Percentiles rank a stretch among this genome's conserved stretches.
Evolutionary conservation across 441 rosid genomes (phyloP).

Genomic region (Bruguiera hainesii): DNA sequence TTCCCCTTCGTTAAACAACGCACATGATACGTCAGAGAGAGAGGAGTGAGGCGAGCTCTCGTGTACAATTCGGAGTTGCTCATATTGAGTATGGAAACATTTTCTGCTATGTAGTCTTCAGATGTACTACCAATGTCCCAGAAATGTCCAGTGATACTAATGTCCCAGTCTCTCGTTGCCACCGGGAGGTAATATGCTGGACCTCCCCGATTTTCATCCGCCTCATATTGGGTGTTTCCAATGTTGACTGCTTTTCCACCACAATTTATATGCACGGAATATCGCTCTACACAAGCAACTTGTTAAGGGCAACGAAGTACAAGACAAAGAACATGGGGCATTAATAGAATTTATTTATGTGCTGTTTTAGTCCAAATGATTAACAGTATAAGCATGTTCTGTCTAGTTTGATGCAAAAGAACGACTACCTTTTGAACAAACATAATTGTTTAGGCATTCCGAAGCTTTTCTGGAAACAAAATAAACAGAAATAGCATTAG

Average conservation of each 20-base stretch:
- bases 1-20: slow-evolving; percentile 28
- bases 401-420: too few relatives aligned
- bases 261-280: slow-evolving; percentile 35
- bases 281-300: slow-evolving; percentile 21
- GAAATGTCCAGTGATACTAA: slow-evolving; percentile 48
- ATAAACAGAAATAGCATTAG: too few relatives aligned
- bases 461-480: too few relatives aligned
- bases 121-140: slow-evolving; percentile 23
- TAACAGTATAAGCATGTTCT: too few relatives aligned
- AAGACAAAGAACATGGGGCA: too few relatives aligned
- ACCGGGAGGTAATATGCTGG: slow-evolving; percentile 10
- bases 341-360: too few relatives aligned
- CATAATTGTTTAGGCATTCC: too few relatives aligned
- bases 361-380: too few relatives aligned
- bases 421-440: too few relatives aligned
- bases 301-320: background rate
- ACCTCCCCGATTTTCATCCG: slow-evolving; percentile 35
- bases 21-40: slow-evolving; percentile 26
- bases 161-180: slow-evolving; percentile 29
- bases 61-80: slow-evolving; percentile 22
- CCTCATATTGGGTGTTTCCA: slow-evolving; percentile 28
- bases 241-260: slow-evolving; percentile 26
- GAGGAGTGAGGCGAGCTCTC: slow-evolving; percentile 24
- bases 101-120: slow-evolving; percentile 14
- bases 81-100: slow-evolving; percentile 24